Evolutionary conservation across 2,329 filamentous ascomycete genomes (phyloP), one percentile per base, ranked within the genome.

Genomic region (Colletotrichum tanaceti): DNA sequence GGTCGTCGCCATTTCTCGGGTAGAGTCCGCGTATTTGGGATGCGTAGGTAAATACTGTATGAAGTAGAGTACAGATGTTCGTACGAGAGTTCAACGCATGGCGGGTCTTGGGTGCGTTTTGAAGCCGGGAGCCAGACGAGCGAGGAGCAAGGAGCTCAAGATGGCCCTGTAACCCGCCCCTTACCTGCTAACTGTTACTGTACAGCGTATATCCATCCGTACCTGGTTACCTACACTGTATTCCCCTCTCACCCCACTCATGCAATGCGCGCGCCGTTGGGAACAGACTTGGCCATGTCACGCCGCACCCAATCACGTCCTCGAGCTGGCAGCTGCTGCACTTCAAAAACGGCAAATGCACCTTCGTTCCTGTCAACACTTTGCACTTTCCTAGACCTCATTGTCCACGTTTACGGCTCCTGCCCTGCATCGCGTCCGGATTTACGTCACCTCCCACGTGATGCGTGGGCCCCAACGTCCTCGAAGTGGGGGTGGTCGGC

Each of bases 381-480:
- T 55, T 59, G 58, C 62, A 50, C 41, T 60, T 55, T 55, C 61
- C 28, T 10, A 16, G 16, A 24, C 35, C 16, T 35, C 24, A 22
- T 32, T 1, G 28, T 32, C 7, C 28, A 32, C 28, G 28, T 9
- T 1, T 1, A 9, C 7, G 9, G 28, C 28, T 32, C 28, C 28
- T 32, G 28, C 28, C 28, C 32, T 35, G 32, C 32, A 35, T 35
- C 32, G 32, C 32, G 9, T 10, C 32, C 9, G 32, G 38, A 10
- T 65, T 68, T 68, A 68, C 66, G 66, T 68, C 66, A 68, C 28
- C 18, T 35, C 24, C 62, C 66, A 68, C 66, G 66, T 68, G 66
- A 68, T n/a, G 35, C 5, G 20, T n/a, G 20, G 61, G 39, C 3
- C 32, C 54, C 35, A 24, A 13, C 54, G 28, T 41, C 32, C 11